Evolutionary conservation across 2,329 filamentous ascomycete genomes (phyloP), one percentile per base, ranked within the genome.

Genomic region (Trichophyton mentagrophytes): DNA sequence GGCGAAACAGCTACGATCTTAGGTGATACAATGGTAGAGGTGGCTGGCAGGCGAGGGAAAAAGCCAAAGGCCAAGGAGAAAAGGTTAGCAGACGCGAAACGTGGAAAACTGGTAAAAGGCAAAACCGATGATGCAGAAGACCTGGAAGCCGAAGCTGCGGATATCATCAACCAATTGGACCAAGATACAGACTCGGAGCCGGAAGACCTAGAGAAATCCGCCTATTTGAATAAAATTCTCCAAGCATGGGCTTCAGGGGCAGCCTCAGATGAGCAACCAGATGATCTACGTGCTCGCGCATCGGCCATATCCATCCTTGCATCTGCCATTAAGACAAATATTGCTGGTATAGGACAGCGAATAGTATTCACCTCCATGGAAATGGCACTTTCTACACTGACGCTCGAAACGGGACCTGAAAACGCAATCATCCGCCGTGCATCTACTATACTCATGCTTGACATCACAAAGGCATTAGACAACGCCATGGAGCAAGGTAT

Each of bases 221-320:
- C 67, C 1, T 65, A 71, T 46, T 69, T 72, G 0, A 69, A 69
- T 1, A 74, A 71, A 46, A 72, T 76, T 6, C 62, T 76, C 13
- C 66, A 71, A n/a, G 70, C 73, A 27, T 76, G 74, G 74, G 73
- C 71, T 3, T 69, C 72, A 2, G 74, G 74, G 17, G 69, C 73
- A 2, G 62, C 68, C 0, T 64, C 67, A 7, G 73, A 76, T 57
- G 66, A 69, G 22, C 69, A 74, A 25, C 74, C 74, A n/a, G 75
- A 77, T 59, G 75, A 77, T 60, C 68, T 77, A 1, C 74, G 75
- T 11, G 66, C 71, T 1, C 71, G 75, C 3, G 69, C 74, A n/a
- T 77, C 75, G 1, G 75, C 75, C 13, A 66, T 77, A 2, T 77
- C 75, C 1, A 73, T 77, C 33, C 69, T 77, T 3, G 73, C 73